Evolutionary conservation across 495 filamentous ascomycete genomes (phyloP), one percentile per base, ranked within the genome.

Genomic region (Aspergillus incahuasiensis): DNA sequence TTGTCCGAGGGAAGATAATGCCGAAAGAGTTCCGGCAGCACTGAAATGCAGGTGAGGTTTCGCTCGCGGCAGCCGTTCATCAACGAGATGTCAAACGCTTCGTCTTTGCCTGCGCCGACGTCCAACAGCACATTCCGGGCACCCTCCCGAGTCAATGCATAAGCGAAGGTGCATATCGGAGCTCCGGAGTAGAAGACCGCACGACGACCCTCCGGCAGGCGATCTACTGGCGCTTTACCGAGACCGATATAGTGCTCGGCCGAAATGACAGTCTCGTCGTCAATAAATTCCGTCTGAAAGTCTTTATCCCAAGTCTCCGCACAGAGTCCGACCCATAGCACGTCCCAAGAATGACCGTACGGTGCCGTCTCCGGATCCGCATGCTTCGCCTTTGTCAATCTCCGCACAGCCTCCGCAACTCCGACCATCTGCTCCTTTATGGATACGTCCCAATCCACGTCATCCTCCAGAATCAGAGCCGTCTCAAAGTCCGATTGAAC

Each of bases 91-190:
- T 64, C 62, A 46, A 64, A 64, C 6, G 58, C 62, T 49, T 58
- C 58, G n/a, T 55, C 62, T 35, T 56, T 18, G 5, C 40, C 55
- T 6, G 47, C 62, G 8, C 64, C 62, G 6, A 65, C 18, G 9
- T 59, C 40, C 7, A 50, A 21, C 1, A 69, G 28, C 13, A 71
- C 59, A 12, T 67, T 67, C 39, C 35, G 41, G 0, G 63, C 63
- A 11, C 66, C 57, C 12, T 38, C 46, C 6, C 63, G 59, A 0
- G 67, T 70, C 48, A 79, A 61, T 20, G 68, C 76, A 61, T 73
- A 77, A 2, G 64, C 76, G 57, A 79, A 78, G 18, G 70, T 73
- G 58, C 76, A 78, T 30, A 79, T 68, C 3, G 75, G 72, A 43
- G 63, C 63, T 6, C 56, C 28, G 13, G 69, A 68, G 19, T 56